Evolutionary conservation across 2,329 filamentous ascomycete genomes (phyloP).

Genomic region (Zasmidium angulare): DNA sequence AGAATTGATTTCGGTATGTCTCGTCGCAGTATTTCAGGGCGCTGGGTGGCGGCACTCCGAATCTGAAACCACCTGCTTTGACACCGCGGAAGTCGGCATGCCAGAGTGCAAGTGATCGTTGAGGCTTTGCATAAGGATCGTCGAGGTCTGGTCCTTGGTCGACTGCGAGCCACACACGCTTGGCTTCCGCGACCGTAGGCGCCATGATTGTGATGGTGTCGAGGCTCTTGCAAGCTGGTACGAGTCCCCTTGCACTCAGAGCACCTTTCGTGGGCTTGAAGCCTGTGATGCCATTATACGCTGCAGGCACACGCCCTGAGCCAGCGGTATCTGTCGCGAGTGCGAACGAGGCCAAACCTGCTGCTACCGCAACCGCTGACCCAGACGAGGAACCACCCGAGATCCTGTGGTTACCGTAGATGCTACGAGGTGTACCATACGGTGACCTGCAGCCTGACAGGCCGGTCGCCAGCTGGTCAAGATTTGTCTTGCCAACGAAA

Average conservation of each 20-base stretch:
- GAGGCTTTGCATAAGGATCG: slow-evolving; percentile 54
- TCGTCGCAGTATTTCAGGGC: slow-evolving; percentile 46
- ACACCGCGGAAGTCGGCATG: slow-evolving; percentile 34
- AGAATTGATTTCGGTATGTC: slow-evolving; percentile 45
- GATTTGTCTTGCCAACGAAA: slow-evolving; percentile 61
- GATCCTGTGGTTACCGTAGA: slow-evolving; percentile 52
- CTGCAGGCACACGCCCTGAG: slow-evolving; percentile 54
- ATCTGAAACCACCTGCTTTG: slow-evolving; percentile 44
- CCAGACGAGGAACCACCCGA: slow-evolving; percentile 60
- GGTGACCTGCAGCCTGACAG: slow-evolving; percentile 60
- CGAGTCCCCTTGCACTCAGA: slow-evolving; percentile 50
- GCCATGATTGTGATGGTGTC: slow-evolving; percentile 60
- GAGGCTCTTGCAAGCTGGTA: slow-evolving; percentile 57
- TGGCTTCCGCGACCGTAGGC: slow-evolving; percentile 49
- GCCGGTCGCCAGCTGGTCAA: slow-evolving; percentile 64
- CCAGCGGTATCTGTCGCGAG: slow-evolving; percentile 60
- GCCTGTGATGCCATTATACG: slow-evolving; percentile 56
- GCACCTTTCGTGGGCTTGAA: slow-evolving; percentile 53
- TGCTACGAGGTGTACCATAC: slow-evolving; percentile 56
- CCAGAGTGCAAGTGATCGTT: slow-evolving; percentile 35
- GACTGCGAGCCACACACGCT: slow-evolving; percentile 50
- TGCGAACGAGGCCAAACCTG: slow-evolving; percentile 55
- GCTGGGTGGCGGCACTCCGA: slow-evolving; percentile 49
- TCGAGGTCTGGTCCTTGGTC: slow-evolving; percentile 48
- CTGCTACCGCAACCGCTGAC: slow-evolving; percentile 55